Evolutionary conservation across 164 flowering plant genomes (phyloP).

Genomic region (Vitis rupestris): DNA sequence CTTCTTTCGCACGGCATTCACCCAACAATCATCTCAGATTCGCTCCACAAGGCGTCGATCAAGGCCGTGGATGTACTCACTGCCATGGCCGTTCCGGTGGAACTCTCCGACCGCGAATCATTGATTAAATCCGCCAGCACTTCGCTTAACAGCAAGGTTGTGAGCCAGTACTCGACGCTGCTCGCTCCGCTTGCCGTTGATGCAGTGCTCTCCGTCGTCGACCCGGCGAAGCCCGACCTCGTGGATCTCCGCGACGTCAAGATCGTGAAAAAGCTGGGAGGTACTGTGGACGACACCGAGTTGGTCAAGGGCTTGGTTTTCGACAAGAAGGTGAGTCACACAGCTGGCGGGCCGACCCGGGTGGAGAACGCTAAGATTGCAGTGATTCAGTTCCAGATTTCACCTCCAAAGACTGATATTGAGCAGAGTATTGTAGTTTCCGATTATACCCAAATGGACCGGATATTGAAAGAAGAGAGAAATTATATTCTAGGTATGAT

Average conservation of each 20-base stretch:
- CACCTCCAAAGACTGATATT: slow-evolving; percentile 94
- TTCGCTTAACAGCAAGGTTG: slow-evolving; percentile 82
- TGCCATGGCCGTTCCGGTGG: slow-evolving; percentile 91
- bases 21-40: slow-evolving; percentile 83
- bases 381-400: slow-evolving; percentile 91
- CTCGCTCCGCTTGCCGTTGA: slow-evolving; percentile 93
- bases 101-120: slow-evolving; percentile 77
- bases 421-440: slow-evolving; percentile 93
- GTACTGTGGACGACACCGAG: slow-evolving; percentile 92
- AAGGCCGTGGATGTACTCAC: slow-evolving; percentile 73
- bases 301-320: slow-evolving; percentile 76
- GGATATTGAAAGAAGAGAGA: slow-evolving; percentile 93
- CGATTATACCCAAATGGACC: slow-evolving; percentile 93
- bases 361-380: slow-evolving; percentile 87
- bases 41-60: slow-evolving; percentile 61
- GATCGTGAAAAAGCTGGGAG: slow-evolving; percentile 89
- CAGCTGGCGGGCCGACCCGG: slow-evolving; percentile 81
- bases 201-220: slow-evolving; percentile 77
- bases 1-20: slow-evolving; percentile 72
- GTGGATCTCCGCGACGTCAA: slow-evolving; percentile 81
- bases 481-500: slow-evolving; percentile 87
- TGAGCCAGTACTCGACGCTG: slow-evolving; percentile 84
- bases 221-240: slow-evolving; percentile 63
- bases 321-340: slow-evolving; percentile 88
- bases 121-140: slow-evolving; percentile 78